These are phyloP conservation scores for Fulvia fulva DNA, from an alignment of 2,329 filamentous ascomycete species.

Conservation along the genomic window DNA sequence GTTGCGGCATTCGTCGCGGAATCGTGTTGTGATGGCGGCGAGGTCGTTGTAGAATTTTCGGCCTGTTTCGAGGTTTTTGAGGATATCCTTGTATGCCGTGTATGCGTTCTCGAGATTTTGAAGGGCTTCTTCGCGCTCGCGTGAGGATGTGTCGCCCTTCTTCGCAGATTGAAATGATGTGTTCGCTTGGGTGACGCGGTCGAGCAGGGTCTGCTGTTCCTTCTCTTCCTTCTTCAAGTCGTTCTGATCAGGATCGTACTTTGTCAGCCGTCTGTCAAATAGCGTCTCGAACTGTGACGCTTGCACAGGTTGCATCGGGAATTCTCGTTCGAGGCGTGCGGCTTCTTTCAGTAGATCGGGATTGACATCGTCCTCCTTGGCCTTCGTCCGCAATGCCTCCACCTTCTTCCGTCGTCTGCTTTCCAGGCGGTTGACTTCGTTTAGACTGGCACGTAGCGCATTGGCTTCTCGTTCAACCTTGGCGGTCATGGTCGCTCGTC, in stretches of 20 bases:
- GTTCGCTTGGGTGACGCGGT: slow-evolving; percentile 70
- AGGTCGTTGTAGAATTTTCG: slow-evolving; percentile 97
- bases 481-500: slow-evolving; percentile 73
- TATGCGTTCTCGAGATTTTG: slow-evolving; percentile 89
- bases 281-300: slow-evolving; percentile 89
- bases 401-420: slow-evolving; percentile 74
- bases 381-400: slow-evolving; percentile 72
- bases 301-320: slow-evolving; percentile 77
- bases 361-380: slow-evolving; percentile 81
- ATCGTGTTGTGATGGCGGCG: slow-evolving; percentile 77
- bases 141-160: slow-evolving; percentile 60
- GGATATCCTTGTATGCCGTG: slow-evolving; percentile 93
- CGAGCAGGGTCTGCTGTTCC: slow-evolving; percentile 70
- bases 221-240: slow-evolving; percentile 67
- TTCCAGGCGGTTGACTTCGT: slow-evolving; percentile 80
- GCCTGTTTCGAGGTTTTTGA: slow-evolving; percentile 84
- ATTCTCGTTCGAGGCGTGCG: slow-evolving; percentile 77
- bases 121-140: slow-evolving; percentile 78
- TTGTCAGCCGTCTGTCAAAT: slow-evolving; percentile 75
- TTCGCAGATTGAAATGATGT: slow-evolving; percentile 71
- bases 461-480: slow-evolving; percentile 75
- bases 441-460: slow-evolving; percentile 72
- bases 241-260: slow-evolving; percentile 75
- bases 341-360: slow-evolving; percentile 78
- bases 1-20: slow-evolving; percentile 72